Evolutionary conservation across 192 early-diverging fungal species (phyloP).

Genomic region (Coemansia sp.): DNA sequence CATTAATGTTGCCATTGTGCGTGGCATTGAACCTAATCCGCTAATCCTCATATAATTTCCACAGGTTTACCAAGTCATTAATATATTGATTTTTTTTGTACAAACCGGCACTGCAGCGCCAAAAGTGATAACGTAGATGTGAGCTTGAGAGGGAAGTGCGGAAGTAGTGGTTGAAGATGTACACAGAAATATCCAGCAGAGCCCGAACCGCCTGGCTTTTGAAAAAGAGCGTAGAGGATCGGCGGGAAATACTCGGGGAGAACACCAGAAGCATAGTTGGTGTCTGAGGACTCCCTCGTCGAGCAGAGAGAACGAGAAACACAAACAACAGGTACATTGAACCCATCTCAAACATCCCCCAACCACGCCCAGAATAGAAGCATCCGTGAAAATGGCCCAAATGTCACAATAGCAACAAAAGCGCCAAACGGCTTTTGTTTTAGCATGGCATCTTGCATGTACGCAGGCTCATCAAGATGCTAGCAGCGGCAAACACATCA

Average conservation of each 20-base stretch:
- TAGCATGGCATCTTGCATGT: slow-evolving; percentile 53
- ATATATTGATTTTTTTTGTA: slow-evolving; percentile 5
- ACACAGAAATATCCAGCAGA: background rate
- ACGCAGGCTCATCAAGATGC: slow-evolving; percentile 55
- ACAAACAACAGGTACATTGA: too few relatives aligned
- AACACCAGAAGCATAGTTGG: background rate
- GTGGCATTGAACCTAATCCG: background rate
- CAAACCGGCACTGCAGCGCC: slow-evolving; percentile 3
- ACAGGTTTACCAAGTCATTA: too few relatives aligned
- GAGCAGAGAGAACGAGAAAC: too few relatives aligned
- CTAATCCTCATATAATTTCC: too few relatives aligned
- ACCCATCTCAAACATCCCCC: background rate
- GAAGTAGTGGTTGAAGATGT: background rate
- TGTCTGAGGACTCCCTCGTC: too few relatives aligned
- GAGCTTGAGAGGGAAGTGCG: background rate
- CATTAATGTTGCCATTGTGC: background rate
- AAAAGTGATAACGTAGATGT: background rate
- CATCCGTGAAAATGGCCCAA: background rate
- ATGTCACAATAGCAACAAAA: background rate
- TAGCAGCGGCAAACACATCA: slow-evolving; percentile 51
- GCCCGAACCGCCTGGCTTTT: background rate
- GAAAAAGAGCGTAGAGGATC: background rate
- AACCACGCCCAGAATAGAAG: background rate
- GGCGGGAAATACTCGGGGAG: background rate
- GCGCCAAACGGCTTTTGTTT: background rate